phyloP scores from a whole-genome alignment of 2,329 filamentous ascomycete species.

The Coniochaeta pulveracea region DNA sequence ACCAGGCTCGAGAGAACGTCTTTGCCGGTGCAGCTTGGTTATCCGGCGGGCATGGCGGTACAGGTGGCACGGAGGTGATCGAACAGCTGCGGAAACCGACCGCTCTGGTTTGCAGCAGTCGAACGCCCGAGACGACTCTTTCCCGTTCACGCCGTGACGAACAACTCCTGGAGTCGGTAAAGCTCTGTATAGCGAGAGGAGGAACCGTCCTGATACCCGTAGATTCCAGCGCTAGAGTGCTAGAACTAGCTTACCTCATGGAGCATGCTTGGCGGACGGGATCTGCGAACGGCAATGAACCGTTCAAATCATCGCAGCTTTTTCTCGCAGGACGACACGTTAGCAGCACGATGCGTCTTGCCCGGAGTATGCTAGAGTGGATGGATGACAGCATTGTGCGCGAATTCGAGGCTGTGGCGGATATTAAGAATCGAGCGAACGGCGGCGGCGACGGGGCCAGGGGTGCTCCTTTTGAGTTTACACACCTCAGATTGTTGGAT shows the following conservation, averaged over 20 bases:
- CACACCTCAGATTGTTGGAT: conserved; percentile 73
- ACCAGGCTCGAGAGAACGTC: conserved; percentile 92
- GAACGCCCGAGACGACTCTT: conserved; percentile 54
- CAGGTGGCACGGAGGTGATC: conserved; percentile 78
- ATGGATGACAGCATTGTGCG: conserved; percentile 94
- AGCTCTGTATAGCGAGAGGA: conserved; percentile 63
- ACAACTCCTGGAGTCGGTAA: conserved; percentile 72
- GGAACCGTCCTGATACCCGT: conserved; percentile 90
- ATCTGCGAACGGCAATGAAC: conserved; percentile 36
- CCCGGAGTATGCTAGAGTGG: conserved; percentile 95
- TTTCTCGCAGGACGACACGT: conserved; percentile 82
- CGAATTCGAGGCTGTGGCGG: conserved; percentile 69
- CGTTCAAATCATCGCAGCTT: conserved; percentile 45
- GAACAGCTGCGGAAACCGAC: conserved; percentile 90
- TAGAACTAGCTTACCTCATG: conserved; percentile 84
- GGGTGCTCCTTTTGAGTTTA: conserved; percentile 78
- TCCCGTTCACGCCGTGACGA: conserved; percentile 76
- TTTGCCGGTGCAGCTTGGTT: conserved; percentile 90
- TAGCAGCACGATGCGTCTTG: conserved; percentile 79
- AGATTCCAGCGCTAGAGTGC: conserved; percentile 86
- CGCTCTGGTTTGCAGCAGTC: conserved; percentile 83
- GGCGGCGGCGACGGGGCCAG: conserved; percentile 30
- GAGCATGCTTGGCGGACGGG: conserved; percentile 83
- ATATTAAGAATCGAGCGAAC: conserved; percentile 32
- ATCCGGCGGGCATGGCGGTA: conserved; percentile 54